Evolutionary conservation across 129 eudicot species (phyloP), one percentile per base, ranked within the genome.

Genomic region (Flaveria trinervia): DNA sequence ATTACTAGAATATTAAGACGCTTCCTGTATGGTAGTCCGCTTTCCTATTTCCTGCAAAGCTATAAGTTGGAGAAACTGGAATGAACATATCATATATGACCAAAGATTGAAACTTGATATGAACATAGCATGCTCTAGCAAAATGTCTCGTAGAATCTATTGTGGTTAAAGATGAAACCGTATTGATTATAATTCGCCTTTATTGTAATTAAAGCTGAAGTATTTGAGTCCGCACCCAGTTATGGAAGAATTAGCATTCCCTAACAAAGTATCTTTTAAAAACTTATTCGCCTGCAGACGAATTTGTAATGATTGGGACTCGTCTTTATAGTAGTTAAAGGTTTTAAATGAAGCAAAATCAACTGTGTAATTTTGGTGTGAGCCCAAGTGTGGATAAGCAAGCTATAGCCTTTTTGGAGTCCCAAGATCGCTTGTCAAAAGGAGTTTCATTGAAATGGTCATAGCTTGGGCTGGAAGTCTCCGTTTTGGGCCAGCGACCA

Each of bases 271-370:
- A 10, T n/a, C 9, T 52, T 52, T 52, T 16, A n/a, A 15, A 52
- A n/a, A 16, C 22, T 16, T 16, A 4, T 52, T 52, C n/a, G 59
- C 23, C 59, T 16, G 16, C 22, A 52, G 23, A 16, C 2, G 22
- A n/a, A 52, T 16, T n/a, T 52, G 59, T 52, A 52, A 52, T 49
- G 55, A 49, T 14, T 49, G 55, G 15, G 16, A 13, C 14, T 14
- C 16, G 55, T 14, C 55, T 49, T 49, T 10, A 0, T 62, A 74
- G 39, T 46, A 61, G 39, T 46, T 75, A 62, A 74, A 45, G 50
- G 79, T 75, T 75, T 62, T 62, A 25, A 17, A 61, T 50, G 73
- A 23, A 50, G 41, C 55, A 18, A 33, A 6, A 33, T 30, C 39
- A 20, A 66, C 66, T 62, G 51, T 65, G 7, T 65, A 30, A 50